phyloP scores from a whole-genome alignment of 139 green algal species.

The Chlamydomonas sp. region DNA sequence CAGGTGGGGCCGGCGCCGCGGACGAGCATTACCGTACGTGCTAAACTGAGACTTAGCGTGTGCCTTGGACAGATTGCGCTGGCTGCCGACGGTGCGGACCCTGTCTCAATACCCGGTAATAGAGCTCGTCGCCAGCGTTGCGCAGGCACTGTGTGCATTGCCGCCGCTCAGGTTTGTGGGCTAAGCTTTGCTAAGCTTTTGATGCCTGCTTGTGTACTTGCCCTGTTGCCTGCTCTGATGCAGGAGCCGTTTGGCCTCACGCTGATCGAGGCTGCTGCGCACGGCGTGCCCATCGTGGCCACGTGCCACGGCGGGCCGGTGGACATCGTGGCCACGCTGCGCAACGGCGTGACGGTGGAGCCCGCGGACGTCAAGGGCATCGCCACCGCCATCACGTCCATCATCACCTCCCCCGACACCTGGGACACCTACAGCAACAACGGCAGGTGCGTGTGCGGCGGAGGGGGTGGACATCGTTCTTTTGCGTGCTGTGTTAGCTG shows the following conservation, averaged over 20 bases:
- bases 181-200: no score
- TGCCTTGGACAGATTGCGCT: neutral
- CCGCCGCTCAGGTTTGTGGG: no score
- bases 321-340: slow-evolving; percentile 85
- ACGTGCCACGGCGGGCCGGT: slow-evolving; percentile 92
- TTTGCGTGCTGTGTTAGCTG: no score
- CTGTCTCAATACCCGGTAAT: no score
- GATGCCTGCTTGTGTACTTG: no score
- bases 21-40: neutral
- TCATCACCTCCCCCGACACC: slow-evolving; percentile 76
- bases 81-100: no score
- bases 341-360: slow-evolving; percentile 92
- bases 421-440: slow-evolving; percentile 82
- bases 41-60: neutral
- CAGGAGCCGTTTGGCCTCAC: slow-evolving; percentile 97
- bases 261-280: slow-evolving; percentile 94
- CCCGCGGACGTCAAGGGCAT: slow-evolving; percentile 82
- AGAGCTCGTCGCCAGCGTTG: no score
- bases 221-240: neutral
- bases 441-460: slow-evolving; percentile 38
- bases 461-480: neutral
- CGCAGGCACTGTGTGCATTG: no score
- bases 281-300: slow-evolving; percentile 95
- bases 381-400: slow-evolving; percentile 76
- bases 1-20: slow-evolving; percentile 43